Percentiles rank a stretch among this genome's conserved stretches.
Evolutionary conservation across 2,329 filamentous ascomycete species (phyloP).

Genomic region (Colletotrichum eleusines): DNA sequence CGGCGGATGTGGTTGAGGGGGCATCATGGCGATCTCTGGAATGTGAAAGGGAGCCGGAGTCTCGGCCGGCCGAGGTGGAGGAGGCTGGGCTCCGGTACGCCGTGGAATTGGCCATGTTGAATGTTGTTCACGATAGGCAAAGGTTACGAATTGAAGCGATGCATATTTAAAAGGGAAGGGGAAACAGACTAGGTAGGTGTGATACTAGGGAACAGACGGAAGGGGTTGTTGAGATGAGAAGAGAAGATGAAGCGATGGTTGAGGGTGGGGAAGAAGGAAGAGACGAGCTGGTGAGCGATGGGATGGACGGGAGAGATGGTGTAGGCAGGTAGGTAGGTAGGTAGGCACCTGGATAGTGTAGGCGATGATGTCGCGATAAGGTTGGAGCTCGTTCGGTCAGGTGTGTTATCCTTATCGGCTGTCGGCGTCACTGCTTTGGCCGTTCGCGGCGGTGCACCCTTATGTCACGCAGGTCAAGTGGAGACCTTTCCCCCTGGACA

Average conservation of each 20-base stretch:
- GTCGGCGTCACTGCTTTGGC: background rate
- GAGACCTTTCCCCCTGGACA: constrained; percentile 23
- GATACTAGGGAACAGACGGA: background rate
- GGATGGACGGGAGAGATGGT: background rate
- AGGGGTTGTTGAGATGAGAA: background rate
- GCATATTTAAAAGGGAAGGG: constrained; percentile 32
- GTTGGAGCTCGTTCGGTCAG: constrained; percentile 36
- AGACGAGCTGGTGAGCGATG: constrained; percentile 13
- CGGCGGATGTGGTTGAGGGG: constrained; percentile 20
- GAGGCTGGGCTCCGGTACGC: constrained; percentile 41
- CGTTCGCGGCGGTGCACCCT: constrained; percentile 35
- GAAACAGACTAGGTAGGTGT: constrained; percentile 1
- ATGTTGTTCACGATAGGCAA: constrained; percentile 26
- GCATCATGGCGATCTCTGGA: constrained; percentile 47
- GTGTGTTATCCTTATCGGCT: constrained; percentile 37
- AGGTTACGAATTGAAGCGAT: constrained; percentile 38
- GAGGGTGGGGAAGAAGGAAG: background rate
- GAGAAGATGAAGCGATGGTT: background rate
- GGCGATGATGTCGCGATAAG: constrained; percentile 41
- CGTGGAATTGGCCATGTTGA: constrained; percentile 41
- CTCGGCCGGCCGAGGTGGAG: constrained; percentile 41
- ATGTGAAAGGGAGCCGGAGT: constrained; percentile 35
- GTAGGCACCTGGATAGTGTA: background rate
- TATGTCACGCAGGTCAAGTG: constrained; percentile 32
- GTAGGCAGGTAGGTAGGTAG: too few species aligned